Base-by-base conservation (phyloP, 345 rosid species). In the Trapa incisa region DNA sequence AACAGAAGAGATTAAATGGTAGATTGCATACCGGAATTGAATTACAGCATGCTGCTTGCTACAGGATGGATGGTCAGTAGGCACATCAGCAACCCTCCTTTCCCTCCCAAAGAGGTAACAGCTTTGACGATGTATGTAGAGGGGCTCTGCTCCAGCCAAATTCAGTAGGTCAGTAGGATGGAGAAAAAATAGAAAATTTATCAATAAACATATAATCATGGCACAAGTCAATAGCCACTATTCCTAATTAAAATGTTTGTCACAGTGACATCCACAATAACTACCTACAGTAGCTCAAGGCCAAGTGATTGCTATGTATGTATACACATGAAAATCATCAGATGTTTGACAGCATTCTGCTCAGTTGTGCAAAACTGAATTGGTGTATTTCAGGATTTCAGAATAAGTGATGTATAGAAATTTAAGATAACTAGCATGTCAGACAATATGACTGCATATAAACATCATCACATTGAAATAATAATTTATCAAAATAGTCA, bases 11-110 rank as follows among this genome's bases (percentile, higher is more conserved):
- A 47, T 43, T 35, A 75, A 72, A 68, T 37, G 60, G 52, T 4
- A 33, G 68, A 68, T 72, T 32, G 54, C 52, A 75, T 81, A 91
- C 97, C 96, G 77, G 75, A 79, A 94, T 70, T 91, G 97, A 72
- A 94, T 82, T 70, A 94, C 90, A 50, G 99, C 97, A 81, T 94
- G 99, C 65, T 94, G 97, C 78, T 94, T 94, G 97, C 99, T 94
- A 79, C 96, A 91, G 56, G 99, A 94, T 61, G 99, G 99, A 69
- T 94, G 99, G 72, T 94, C 99, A 0, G 97, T 94, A 15, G 99
- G 97, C 71, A 94, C 63, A 68, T 94, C 99, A 2, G 96, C 96
- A 17, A 89, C 82, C 73, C 93, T 89, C 76, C 97, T 86, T 78
- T 91, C 99, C 73, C 99, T 82, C 70, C 97, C 96, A 63, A 89